Base-by-base conservation (phyloP, 192 early-diverging fungal genomes). In the Podila minutissima region DNA sequence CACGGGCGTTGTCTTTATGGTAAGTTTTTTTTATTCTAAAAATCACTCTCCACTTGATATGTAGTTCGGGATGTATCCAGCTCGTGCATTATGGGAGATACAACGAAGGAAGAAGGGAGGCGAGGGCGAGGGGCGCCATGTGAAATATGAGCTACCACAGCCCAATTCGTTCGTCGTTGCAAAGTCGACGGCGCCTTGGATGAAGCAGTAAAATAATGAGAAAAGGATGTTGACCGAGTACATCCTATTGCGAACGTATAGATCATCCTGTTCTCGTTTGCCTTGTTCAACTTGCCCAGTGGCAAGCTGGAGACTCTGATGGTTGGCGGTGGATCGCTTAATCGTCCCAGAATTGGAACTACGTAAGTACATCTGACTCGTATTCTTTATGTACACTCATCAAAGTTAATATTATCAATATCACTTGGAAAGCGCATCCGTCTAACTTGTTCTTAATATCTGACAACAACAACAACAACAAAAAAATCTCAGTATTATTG, bases 251-350 rank as follows among this genome's bases (percentile, higher is more conserved):
- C 3, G 11, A 46, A 46, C 15, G 12, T 46, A 46, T 86, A 94
- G 95, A 92, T 92, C 12, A 85, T 95, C 57, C 74, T 96, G 32
- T 94, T 96, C 69, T 96, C 95, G 49, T 94, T 96, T 78, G 92
- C 93, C 38, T 59, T 95, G 71, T 90, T 97, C 50, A 90, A 92
- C 57, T 74, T 96, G 64, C 94, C 94, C 0, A 49, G 83, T 0
- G 82, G 82, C 32, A 85, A 72, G 12, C 57, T 77, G 0, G 81
- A 85, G 55, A 86, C 74, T 13, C 69, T 88, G 8, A 88, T 86
- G 59, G 87, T 88, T 9, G 87, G 87, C 26, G 87, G 84, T 20
- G 20, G 75, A 26, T 77, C 82, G 6, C 24, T 70, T 37, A 67
- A 65, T 26, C 84, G 84, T 53, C 65, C 86, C 26, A 65, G 86